Conservation (phyloP, 371 early-diverging fungal genomes). For the Haplosporangium sp. region DNA sequence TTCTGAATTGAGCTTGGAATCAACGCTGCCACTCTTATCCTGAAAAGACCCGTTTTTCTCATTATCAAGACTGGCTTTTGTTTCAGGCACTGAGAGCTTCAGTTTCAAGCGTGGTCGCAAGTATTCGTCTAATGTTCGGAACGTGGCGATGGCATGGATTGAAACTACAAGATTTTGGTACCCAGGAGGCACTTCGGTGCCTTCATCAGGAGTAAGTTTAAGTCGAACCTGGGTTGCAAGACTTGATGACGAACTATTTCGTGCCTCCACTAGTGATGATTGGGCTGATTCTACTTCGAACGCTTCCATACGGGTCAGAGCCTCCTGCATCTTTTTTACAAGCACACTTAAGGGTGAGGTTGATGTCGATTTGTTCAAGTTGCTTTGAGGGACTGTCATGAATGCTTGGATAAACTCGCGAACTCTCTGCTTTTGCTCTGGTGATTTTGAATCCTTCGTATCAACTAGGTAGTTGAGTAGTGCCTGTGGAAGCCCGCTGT, state of each 20-base stretch:
- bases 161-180: conserved; percentile 75
- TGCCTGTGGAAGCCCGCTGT: conserved; percentile 78
- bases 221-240: conserved; percentile 81
- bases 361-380: background rate
- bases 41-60: conserved; percentile 1
- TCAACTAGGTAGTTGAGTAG: conserved; percentile 64
- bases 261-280: conserved; percentile 38
- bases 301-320: conserved; percentile 76
- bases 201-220: conserved; percentile 65
- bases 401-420: conserved; percentile 35
- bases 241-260: conserved; percentile 76
- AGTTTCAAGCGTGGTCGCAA: conserved; percentile 66
- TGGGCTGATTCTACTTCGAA: conserved; percentile 73
- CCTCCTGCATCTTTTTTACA: conserved; percentile 80
- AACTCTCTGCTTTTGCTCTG: conserved; percentile 28
- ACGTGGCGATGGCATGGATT: conserved; percentile 88
- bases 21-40: background rate
- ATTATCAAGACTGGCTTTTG: background rate
- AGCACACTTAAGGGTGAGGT: conserved; percentile 59
- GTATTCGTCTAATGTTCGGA: conserved; percentile 83
- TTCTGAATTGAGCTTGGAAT: background rate
- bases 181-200: conserved; percentile 64
- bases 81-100: conserved; percentile 20
- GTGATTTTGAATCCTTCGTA: conserved; percentile 13
- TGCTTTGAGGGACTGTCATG: conserved; percentile 9